Conservation (phyloP, 1,284 basidiomycete genomes). For the Wallemia hederae region DNA sequence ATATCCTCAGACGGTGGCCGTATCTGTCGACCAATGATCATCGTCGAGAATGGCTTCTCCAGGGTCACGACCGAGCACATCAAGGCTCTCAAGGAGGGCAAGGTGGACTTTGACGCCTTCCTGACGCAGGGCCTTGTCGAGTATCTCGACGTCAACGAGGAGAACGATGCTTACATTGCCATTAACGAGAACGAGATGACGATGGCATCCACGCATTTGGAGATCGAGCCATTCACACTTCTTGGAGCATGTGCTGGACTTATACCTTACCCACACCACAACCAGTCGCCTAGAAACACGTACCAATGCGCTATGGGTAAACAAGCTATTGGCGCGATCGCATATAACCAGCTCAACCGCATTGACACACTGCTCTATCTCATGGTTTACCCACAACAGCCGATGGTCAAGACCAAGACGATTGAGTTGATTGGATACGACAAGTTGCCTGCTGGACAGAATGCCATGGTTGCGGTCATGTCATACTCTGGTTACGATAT, state of each 20-base stretch:
- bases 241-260: conserved; percentile 91
- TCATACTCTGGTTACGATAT: conserved; percentile 98
- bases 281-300: conserved; percentile 94
- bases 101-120: conserved; percentile 78
- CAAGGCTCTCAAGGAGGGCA: conserved; percentile 49
- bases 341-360: conserved; percentile 86
- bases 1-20: conserved; percentile 93
- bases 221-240: conserved; percentile 95
- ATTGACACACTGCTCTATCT: conserved; percentile 98
- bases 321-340: conserved; percentile 98
- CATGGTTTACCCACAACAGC: conserved; percentile 95
- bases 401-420: conserved; percentile 97
- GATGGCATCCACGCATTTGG: conserved; percentile 62
- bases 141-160: conserved; percentile 97
- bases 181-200: conserved; percentile 74
- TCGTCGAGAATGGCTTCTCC: conserved; percentile 58
- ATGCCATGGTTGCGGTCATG: conserved; percentile 97
- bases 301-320: conserved; percentile 99
- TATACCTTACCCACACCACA: conserved; percentile 97
- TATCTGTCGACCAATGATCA: conserved; percentile 93
- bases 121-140: conserved; percentile 84
- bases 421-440: conserved; percentile 95
- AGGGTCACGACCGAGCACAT: conserved; percentile 61
- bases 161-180: conserved; percentile 92
- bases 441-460: conserved; percentile 85